Conservation (phyloP, 2,329 filamentous ascomycete genomes). For the Didymosphaeria variabile region DNA sequence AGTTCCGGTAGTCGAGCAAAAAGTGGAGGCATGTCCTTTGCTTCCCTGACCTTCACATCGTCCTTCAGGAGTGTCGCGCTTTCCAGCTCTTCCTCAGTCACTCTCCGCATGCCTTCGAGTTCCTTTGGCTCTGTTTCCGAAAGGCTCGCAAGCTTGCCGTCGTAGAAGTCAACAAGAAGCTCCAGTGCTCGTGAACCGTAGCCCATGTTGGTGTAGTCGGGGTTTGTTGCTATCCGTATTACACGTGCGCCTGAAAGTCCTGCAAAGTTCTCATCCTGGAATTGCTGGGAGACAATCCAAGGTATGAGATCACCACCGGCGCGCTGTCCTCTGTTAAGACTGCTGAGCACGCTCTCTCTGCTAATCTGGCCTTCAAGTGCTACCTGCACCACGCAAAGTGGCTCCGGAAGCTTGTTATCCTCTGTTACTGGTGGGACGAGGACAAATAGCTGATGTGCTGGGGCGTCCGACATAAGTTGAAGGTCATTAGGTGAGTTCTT, state of each 20-base stretch:
- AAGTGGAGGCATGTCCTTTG: constrained; percentile 88
- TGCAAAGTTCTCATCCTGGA: constrained; percentile 97
- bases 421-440: constrained; percentile 86
- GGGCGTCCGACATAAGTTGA: constrained; percentile 98
- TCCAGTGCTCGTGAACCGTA: constrained; percentile 91
- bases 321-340: constrained; percentile 85
- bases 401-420: constrained; percentile 83
- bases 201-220: constrained; percentile 90
- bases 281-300: constrained; percentile 97
- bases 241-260: constrained; percentile 89
- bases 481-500: constrained; percentile 98
- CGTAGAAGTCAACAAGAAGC: constrained; percentile 90
- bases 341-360: constrained; percentile 88
- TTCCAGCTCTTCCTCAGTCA: constrained; percentile 83
- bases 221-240: constrained; percentile 95
- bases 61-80: constrained; percentile 81
- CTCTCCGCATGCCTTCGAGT: constrained; percentile 72
- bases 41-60: constrained; percentile 88
- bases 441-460: constrained; percentile 95
- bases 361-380: constrained; percentile 95
- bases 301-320: constrained; percentile 94
- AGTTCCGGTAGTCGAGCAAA: constrained; percentile 89
- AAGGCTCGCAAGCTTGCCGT: constrained; percentile 87
- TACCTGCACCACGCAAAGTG: constrained; percentile 93
- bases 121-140: constrained; percentile 73